phyloP scores from a whole-genome alignment of 2,329 filamentous ascomycete genomes.

The Nemania diffusa region DNA sequence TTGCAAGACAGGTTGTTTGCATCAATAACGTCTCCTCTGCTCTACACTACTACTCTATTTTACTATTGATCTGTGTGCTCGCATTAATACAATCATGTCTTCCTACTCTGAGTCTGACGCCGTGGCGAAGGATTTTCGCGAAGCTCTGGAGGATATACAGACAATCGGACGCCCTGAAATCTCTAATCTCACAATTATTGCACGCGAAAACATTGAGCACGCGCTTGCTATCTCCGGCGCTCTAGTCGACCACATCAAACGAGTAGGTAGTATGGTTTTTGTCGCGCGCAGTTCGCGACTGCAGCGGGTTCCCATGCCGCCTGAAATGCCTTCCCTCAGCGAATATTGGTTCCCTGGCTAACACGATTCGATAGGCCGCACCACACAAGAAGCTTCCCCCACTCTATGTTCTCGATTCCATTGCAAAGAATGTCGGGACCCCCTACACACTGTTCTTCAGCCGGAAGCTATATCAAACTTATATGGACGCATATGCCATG shows the following conservation, averaged over 20 bases:
- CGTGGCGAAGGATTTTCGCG: slow-evolving; percentile 94
- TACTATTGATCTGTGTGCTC: slow-evolving; percentile 35
- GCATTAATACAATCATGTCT: slow-evolving; percentile 39
- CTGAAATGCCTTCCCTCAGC: neutral
- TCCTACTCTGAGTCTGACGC: slow-evolving; percentile 70
- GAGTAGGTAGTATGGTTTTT: slow-evolving; percentile 72
- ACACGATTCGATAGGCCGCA: slow-evolving; percentile 72
- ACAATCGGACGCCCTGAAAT: slow-evolving; percentile 95
- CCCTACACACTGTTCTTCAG: slow-evolving; percentile 97
- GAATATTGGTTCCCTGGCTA: slow-evolving; percentile 48
- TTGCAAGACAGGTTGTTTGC: slow-evolving; percentile 13
- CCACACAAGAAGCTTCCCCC: slow-evolving; percentile 91
- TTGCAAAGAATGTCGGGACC: slow-evolving; percentile 98
- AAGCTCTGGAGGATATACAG: slow-evolving; percentile 90
- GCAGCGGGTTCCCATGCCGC: neutral
- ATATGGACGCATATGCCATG: slow-evolving; percentile 94
- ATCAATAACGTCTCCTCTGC: slow-evolving; percentile 20
- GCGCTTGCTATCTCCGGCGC: slow-evolving; percentile 92
- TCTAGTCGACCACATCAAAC: slow-evolving; percentile 91
- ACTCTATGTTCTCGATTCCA: slow-evolving; percentile 97
- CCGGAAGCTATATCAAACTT: slow-evolving; percentile 89
- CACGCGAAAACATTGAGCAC: slow-evolving; percentile 96
- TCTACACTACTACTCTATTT: slow-evolving; percentile 4
- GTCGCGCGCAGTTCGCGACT: neutral
- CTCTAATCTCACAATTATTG: slow-evolving; percentile 96